Evolutionary conservation across 331 rosid genomes (phyloP).

Genomic region (Pyrus hybrid): DNA sequence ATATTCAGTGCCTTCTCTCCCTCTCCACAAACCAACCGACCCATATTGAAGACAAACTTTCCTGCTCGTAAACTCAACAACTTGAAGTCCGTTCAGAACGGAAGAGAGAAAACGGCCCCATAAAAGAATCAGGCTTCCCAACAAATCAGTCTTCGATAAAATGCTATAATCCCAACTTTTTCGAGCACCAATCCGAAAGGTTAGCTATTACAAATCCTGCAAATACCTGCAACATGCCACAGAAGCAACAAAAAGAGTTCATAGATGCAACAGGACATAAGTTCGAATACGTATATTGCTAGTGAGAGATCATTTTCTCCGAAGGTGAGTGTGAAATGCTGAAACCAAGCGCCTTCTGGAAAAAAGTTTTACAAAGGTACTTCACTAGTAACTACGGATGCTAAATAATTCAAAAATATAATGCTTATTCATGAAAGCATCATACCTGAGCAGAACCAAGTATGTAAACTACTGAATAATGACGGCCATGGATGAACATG

Average conservation of each 20-base stretch:
- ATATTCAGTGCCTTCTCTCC: slow-evolving; percentile 10
- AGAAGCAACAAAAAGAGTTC: not conserved
- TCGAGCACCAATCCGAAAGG: slow-evolving; percentile 62
- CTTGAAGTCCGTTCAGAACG: slow-evolving; percentile 10
- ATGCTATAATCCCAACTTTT: slow-evolving; percentile 61
- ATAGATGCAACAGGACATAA: not conserved
- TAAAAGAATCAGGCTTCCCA: slow-evolving; percentile 35
- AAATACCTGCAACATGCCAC: slow-evolving; percentile 63
- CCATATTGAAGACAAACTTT: not conserved
- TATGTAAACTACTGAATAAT: slow-evolving; percentile 80
- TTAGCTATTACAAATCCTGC: slow-evolving; percentile 92
- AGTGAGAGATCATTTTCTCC: not conserved
- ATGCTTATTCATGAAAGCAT: not conserved
- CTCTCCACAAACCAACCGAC: slow-evolving; percentile 14
- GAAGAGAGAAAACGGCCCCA: slow-evolving; percentile 15
- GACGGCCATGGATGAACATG: slow-evolving; percentile 95
- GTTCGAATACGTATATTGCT: not conserved
- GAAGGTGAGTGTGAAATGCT: not conserved
- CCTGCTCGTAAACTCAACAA: slow-evolving; percentile 8
- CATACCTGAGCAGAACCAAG: slow-evolving; percentile 92
- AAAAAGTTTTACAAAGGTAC: not conserved
- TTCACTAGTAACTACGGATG: not conserved
- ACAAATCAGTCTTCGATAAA: slow-evolving; percentile 1
- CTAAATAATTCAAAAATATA: not conserved
- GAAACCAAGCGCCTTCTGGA: not conserved